These are phyloP conservation scores for Forsythia viridissima DNA, from an alignment of 257 asterid genomes.

Conservation along the genomic window DNA sequence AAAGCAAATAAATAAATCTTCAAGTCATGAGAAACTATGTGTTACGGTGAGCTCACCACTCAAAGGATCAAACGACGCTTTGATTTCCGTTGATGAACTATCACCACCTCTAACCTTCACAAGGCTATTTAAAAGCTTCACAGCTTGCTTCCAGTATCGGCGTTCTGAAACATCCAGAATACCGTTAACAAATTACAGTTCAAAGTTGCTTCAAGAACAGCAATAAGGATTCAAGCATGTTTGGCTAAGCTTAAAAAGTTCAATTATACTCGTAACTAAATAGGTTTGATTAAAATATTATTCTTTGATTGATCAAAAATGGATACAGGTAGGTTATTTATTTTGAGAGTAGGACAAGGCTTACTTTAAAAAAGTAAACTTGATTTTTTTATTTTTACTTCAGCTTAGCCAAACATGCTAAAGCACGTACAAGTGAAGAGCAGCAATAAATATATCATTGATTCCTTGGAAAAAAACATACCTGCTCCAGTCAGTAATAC, in stretches of 20 bases:
- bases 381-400: too few relatives aligned
- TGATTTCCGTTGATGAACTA: conserved; percentile 43
- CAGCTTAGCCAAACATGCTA: too few relatives aligned
- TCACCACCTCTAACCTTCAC: conserved; percentile 37
- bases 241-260: neutral
- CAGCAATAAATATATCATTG: neutral
- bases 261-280: neutral
- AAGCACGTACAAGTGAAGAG: neutral
- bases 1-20: neutral
- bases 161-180: conserved; percentile 42
- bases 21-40: conserved; percentile 38
- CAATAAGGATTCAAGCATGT: neutral
- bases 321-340: neutral
- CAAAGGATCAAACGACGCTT: conserved; percentile 61
- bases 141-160: conserved; percentile 88
- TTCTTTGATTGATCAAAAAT: neutral
- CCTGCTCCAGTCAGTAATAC: conserved; percentile 84
- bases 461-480: conserved; percentile 23
- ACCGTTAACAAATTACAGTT: neutral
- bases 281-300: too few relatives aligned
- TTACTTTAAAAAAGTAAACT: too few relatives aligned
- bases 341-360: too few relatives aligned
- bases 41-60: conserved; percentile 60
- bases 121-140: conserved; percentile 70
- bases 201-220: neutral